Evolutionary conservation across 352 stramenopile species (phyloP).

Genomic region (Phytopythium chamaehyphon): DNA sequence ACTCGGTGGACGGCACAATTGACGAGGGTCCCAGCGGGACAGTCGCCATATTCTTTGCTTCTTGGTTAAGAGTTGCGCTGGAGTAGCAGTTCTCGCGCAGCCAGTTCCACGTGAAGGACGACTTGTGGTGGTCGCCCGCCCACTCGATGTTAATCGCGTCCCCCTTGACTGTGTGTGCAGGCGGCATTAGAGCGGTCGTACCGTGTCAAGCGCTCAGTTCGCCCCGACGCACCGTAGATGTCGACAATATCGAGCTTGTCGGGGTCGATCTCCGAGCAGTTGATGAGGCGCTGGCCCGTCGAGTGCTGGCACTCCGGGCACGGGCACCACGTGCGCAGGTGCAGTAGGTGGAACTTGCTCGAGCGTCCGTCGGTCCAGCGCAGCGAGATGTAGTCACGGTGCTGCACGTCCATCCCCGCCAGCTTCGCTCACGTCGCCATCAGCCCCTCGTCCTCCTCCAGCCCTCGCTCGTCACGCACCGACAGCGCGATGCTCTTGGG

Average conservation of each 20-base stretch:
- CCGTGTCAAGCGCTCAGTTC: neutral
- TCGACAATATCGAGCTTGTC: constrained; percentile 61
- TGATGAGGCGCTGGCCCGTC: constrained; percentile 80
- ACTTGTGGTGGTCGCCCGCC: constrained; percentile 57
- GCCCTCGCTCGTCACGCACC: neutral
- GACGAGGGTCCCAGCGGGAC: constrained; percentile 39
- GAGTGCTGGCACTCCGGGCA: constrained; percentile 67
- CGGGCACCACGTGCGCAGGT: constrained; percentile 74
- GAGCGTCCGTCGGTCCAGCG: constrained; percentile 69
- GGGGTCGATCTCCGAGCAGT: constrained; percentile 53
- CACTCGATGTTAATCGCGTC: constrained; percentile 70
- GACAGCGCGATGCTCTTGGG: constrained; percentile 7
- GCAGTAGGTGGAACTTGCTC: constrained; percentile 71
- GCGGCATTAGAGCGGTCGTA: neutral
- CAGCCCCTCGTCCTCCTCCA: constrained; percentile 19
- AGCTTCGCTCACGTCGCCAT: constrained; percentile 22
- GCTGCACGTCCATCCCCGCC: constrained; percentile 62
- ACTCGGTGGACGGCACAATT: constrained; percentile 53
- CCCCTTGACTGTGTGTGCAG: constrained; percentile 44
- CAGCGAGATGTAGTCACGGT: constrained; percentile 69
- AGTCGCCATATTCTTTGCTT: constrained; percentile 41
- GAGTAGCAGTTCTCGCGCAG: constrained; percentile 81
- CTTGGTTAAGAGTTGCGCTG: constrained; percentile 38
- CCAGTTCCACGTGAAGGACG: constrained; percentile 63
- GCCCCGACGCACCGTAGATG: constrained; percentile 47